Base-by-base conservation (phyloP, 2,329 filamentous ascomycete species). In the Phialemonium atrogriseum region DNA sequence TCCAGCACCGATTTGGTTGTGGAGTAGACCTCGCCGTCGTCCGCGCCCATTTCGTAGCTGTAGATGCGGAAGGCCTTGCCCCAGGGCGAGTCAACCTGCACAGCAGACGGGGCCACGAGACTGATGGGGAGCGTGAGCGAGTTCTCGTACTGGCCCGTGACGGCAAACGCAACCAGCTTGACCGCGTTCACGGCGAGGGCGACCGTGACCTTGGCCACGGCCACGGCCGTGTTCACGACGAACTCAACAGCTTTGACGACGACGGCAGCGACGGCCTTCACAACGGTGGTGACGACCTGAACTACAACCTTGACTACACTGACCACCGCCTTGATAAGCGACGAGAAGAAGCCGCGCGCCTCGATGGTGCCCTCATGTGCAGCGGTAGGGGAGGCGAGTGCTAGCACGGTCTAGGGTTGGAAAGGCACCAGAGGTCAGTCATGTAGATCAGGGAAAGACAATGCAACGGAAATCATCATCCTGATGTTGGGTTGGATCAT, bases 61-160 rank as follows among this genome's bases (percentile, higher is more conserved):
- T 28, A 27, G 26, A 34, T 27, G 26, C 25, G 29, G 20, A 29
- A 30, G 15, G 32, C 32, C 21, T 34, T 28, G 26, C 32, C 32
- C 21, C 26, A 34, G 4, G 32, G 32, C 12, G 32, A 34, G 11
- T 34, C 25, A n/a, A 30, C 26, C 16, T 23, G 7, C 9, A 28
- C 19, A 22, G 5, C 25, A 16, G 24, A 13, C 5, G 32, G 26
- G 5, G 32, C 26, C 5, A 26, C 26, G 13, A 34, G 15, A 10
- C 8, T 17, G 10, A 34, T 12, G 2, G 24, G 24, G 16, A 34
- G 26, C 4, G 32, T 34, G 5, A 27, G 16, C 16, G 32, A 34
- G 26, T 34, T 28, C 10, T 19, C 14, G 21, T 34, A 34, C 32
- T 34, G 4, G 21, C 32, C 32, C 15, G 32, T 29, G 11, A 30